phyloP scores from a whole-genome alignment of 441 rosid species.

The California macrophylla region DNA sequence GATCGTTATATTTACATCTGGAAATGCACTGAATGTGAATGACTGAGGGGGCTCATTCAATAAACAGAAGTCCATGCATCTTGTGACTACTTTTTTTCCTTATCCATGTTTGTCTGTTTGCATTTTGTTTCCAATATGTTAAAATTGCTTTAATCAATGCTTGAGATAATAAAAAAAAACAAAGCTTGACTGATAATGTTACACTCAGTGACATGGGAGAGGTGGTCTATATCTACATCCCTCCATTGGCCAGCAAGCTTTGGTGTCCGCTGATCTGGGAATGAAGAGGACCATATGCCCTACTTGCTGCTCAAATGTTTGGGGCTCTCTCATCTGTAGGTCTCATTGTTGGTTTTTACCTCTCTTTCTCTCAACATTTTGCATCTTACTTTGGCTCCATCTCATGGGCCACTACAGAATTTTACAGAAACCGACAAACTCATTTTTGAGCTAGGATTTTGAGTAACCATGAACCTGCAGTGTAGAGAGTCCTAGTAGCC shows the following conservation, averaged over 20 bases:
- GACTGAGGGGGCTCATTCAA: not conserved
- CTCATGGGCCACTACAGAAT: not conserved
- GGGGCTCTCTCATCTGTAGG: not conserved
- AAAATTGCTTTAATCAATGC: not conserved
- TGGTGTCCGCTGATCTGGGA: not conserved
- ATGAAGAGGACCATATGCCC: not conserved
- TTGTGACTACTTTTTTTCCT: not conserved
- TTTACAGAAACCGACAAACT: not conserved
- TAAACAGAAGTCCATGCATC: not conserved
- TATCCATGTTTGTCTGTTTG: not conserved
- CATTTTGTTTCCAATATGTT: not conserved
- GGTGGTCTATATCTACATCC: not conserved
- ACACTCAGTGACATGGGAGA: constrained; percentile 1
- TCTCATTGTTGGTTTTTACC: not conserved
- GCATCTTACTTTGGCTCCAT: not conserved
- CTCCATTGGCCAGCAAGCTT: constrained; percentile 1
- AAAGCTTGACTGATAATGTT: not conserved
- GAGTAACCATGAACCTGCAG: not conserved
- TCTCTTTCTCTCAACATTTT: not conserved
- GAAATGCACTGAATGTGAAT: not conserved
- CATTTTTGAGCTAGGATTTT: not conserved
- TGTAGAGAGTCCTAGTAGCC: not conserved
- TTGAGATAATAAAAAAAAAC: not conserved
- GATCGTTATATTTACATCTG: not conserved
- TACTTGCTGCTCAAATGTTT: not conserved